Base-by-base conservation (phyloP, 257 asterid genomes). In the Primulina eburnea region DNA sequence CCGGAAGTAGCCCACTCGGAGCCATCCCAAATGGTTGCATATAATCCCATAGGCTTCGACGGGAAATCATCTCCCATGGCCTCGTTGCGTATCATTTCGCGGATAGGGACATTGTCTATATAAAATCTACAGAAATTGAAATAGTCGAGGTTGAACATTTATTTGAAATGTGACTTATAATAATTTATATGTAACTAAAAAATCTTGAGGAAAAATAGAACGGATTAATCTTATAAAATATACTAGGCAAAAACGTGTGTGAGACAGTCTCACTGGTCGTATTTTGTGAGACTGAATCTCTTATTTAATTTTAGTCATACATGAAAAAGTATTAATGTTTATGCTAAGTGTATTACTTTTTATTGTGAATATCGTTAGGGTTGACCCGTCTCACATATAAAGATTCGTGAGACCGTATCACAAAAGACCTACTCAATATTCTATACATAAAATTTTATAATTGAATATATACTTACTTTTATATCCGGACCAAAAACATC, bases 1-100 rank as follows among this genome's bases (percentile, higher is more conserved):
- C 97, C 97, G 3, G 97, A 90, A 34, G 98, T 92, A 35, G 98
- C 98, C 98, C 98, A 92, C 38, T 86, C 96, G 0, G 98, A 92
- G 20, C 92, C 98, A 62, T 92, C 98, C 98, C 98, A 92, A 57
- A 90, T 90, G 21, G 98, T 92, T 34, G 98, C 98, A 57, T 87
- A 92, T 37, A 92, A 59, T 33, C 86, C 86, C 97, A 92, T 92
- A 1, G 98, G 98, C 72, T 92, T 92, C 18, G 93, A 85, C 26
- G 98, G 98, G 65, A 81, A 92, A 77, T 92, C 98, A 28, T 75
- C 90, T 9, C 95, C 95, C 98, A 92, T 90, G 10, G 72, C 95
- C 0, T 83, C 94, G 7, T 77, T 84, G 7, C 81, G 70, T 18
- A 70, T 74, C 50, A 92, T 92, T 62, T 88, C 96, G 5, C 97